Base-by-base conservation (phyloP, 805 yeast species). In the Spathaspora hagerdaliae region DNA sequence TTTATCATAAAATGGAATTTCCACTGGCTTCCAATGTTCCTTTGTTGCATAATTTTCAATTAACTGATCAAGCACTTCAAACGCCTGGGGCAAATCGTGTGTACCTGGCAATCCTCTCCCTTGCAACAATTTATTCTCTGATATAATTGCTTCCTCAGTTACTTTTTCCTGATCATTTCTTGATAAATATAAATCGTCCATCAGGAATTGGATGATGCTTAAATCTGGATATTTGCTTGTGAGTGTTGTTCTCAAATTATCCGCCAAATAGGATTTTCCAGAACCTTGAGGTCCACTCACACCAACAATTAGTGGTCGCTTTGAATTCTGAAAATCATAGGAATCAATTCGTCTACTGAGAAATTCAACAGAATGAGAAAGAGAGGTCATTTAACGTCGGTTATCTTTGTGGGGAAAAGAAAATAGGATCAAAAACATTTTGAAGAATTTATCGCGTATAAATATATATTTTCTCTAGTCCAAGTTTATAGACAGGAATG, bases 71-170 rank as follows among this genome's bases (percentile, higher is more conserved):
- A 86, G 51, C 6, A 74, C 61, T 7, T 62, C 52, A 6, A 51
- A 39, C n/a, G 73, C 58, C 11, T 85, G 55, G 1, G 52, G 53
- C 13, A 87, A 56, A 57, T 92, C 97, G 61, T 92, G 99, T 0
- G 98, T 92, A 0, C 97, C 97, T 0, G 98, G 98, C 12, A 87
- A 72, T 0, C 98, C 98, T 26, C 98, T 69, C 2, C 96, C 96
- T 47, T 73, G 77, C 13, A 88, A 56, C 39, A 92, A 65, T 32
- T 64, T 59, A 58, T 87, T 87, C 11, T 64, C 73, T 48, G 69
- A 64, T 11, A 43, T 27, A 9, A 32, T 37, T 2, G 69, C 64
- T 2, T 39, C 15, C 6, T 50, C 34, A 1, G 77, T 74, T 24
- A 90, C 57, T 31, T 49, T 47, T 26, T 46, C 48, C 57, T 89